phyloP scores from a whole-genome alignment of 352 stramenopile genomes.

The Phytophthora crassamura region DNA sequence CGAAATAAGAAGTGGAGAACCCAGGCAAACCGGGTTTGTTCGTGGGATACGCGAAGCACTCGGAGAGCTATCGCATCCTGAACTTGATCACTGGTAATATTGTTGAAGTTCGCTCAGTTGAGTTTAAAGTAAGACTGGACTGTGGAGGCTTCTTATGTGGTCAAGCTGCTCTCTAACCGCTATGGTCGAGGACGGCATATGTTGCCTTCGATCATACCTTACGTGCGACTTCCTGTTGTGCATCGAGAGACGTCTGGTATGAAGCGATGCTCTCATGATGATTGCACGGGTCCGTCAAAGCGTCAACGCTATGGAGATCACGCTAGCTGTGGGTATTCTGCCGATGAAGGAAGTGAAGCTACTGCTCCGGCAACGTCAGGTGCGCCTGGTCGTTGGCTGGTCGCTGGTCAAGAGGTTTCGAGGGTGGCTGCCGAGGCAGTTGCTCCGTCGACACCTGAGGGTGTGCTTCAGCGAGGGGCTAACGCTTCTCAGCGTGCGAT shows the following conservation, averaged over 20 bases:
- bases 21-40: constrained; percentile 1
- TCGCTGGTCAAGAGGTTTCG: too few species aligned
- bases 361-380: too few species aligned
- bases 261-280: too few species aligned
- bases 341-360: too few species aligned
- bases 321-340: too few species aligned
- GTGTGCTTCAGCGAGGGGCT: not conserved
- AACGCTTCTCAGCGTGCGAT: not conserved
- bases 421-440: not conserved
- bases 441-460: not conserved
- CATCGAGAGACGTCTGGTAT: too few species aligned
- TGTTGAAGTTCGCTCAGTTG: not conserved
- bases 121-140: not conserved
- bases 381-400: too few species aligned
- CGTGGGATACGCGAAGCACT: not conserved
- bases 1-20: constrained; percentile 5
- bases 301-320: too few species aligned
- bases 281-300: too few species aligned
- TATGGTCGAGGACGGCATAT: too few species aligned
- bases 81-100: constrained; percentile 3
- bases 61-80: constrained; percentile 2
- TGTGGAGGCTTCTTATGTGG: not conserved
- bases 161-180: not conserved
- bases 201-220: too few species aligned
- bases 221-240: too few species aligned